Evolutionary conservation across 306 rosid genomes (phyloP).

Genomic region (Cucumis melo): DNA sequence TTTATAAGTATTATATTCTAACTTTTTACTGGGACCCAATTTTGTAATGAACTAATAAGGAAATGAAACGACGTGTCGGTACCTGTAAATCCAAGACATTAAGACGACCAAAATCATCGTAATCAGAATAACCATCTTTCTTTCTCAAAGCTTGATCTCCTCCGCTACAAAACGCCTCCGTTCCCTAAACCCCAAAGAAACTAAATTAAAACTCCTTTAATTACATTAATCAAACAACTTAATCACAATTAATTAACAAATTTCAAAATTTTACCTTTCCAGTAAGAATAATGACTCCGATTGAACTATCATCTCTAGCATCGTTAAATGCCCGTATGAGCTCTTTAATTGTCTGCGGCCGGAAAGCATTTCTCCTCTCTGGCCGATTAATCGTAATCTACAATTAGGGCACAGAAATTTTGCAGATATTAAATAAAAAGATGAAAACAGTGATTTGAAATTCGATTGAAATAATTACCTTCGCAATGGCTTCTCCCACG

Average conservation of each 20-base stretch:
- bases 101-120: slow-evolving; percentile 51
- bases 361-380: slow-evolving; percentile 70
- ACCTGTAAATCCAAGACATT: slow-evolving; percentile 91
- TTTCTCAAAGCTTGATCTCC: slow-evolving; percentile 84
- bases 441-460: not conserved
- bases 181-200: slow-evolving; percentile 33
- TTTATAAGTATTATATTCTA: no score
- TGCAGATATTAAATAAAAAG: no score
- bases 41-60: no score
- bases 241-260: not conserved
- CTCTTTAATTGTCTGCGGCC: slow-evolving; percentile 75
- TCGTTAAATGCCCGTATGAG: slow-evolving; percentile 61
- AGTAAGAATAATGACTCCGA: slow-evolving; percentile 75
- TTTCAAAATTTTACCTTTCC: slow-evolving; percentile 38
- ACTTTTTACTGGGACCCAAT: no score
- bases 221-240: not conserved
- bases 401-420: not conserved
- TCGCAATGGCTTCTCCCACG: slow-evolving; percentile 70
- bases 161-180: slow-evolving; percentile 77
- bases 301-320: slow-evolving; percentile 57
- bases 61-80: slow-evolving; percentile 2
- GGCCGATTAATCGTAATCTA: slow-evolving; percentile 69
- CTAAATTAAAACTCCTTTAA: not conserved
- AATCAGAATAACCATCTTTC: slow-evolving; percentile 64
- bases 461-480: slow-evolving; percentile 25